These are phyloP conservation scores for Aspergillus terreus DNA, from an alignment of 2,329 filamentous ascomycete genomes.

Conservation along the genomic window DNA sequence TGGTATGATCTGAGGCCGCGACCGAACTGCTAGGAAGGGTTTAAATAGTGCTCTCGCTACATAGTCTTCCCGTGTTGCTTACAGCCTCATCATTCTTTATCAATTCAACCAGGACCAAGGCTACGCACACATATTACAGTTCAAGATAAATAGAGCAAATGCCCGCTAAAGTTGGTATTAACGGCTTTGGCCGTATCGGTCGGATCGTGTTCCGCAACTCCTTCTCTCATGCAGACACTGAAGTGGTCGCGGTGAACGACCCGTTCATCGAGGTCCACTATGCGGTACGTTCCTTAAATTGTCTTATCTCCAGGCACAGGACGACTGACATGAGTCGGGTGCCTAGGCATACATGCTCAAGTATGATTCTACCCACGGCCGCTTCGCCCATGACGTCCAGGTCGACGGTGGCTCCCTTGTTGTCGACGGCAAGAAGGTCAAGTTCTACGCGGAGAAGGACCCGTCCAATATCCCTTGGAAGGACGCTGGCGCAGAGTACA, in stretches of 20 bases:
- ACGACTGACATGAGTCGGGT: background rate
- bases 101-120: too few species aligned
- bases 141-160: too few species aligned
- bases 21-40: too few species aligned
- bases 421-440: constrained; percentile 92
- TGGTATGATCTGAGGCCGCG: too few species aligned
- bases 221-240: constrained; percentile 62
- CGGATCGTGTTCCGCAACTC: constrained; percentile 60
- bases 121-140: too few species aligned
- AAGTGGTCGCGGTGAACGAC: constrained; percentile 97
- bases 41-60: too few species aligned
- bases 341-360: constrained; percentile 96
- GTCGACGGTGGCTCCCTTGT: constrained; percentile 68
- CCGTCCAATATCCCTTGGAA: constrained; percentile 90
- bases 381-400: constrained; percentile 79
- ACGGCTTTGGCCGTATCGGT: constrained; percentile 99
- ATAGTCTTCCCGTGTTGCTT: too few species aligned
- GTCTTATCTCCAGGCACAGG: background rate
- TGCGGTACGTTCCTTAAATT: constrained; percentile 66
- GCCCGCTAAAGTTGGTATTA: constrained; percentile 75
- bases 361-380: constrained; percentile 95
- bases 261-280: constrained; percentile 98
- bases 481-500: constrained; percentile 75
- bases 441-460: constrained; percentile 92
- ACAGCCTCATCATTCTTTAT: too few species aligned